Conservation (phyloP, 2,329 filamentous ascomycete species). For the Atkinsonella texensis region DNA sequence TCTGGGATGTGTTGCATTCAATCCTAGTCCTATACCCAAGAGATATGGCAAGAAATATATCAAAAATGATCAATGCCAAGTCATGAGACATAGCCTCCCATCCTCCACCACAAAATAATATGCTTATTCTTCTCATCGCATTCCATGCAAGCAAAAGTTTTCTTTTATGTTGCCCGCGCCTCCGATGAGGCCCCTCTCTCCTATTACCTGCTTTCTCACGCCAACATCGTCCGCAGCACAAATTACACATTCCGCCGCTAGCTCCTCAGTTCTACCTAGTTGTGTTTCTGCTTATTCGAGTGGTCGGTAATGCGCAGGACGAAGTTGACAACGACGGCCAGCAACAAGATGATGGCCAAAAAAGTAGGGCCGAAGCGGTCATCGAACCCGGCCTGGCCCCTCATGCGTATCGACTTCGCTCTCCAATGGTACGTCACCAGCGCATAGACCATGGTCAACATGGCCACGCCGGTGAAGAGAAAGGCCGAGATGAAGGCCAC, state of each 20-base stretch:
- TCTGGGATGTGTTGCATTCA: constrained; percentile 2
- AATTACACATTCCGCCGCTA: neutral
- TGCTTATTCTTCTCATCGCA: neutral
- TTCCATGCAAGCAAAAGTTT: neutral
- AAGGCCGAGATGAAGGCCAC: constrained; percentile 89
- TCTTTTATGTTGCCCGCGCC: no score
- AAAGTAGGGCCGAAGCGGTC: constrained; percentile 91
- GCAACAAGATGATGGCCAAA: constrained; percentile 70
- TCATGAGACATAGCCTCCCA: neutral
- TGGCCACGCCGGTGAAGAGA: constrained; percentile 86
- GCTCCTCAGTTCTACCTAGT: constrained; percentile 3
- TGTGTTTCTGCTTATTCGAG: constrained; percentile 25
- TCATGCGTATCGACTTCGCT: constrained; percentile 78
- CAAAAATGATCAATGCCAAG: neutral
- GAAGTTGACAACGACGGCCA: constrained; percentile 94
- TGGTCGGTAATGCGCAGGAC: constrained; percentile 55
- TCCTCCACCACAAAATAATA: neutral
- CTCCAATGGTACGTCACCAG: constrained; percentile 95
- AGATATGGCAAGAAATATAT: neutral
- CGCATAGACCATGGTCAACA: constrained; percentile 92
- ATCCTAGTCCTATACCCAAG: neutral
- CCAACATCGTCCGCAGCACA: no score
- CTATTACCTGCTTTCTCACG: no score
- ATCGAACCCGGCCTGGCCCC: constrained; percentile 92
- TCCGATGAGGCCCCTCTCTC: neutral